phyloP scores from a whole-genome alignment of 2,329 filamentous ascomycete species.

The Davidsoniella eucalypti region DNA sequence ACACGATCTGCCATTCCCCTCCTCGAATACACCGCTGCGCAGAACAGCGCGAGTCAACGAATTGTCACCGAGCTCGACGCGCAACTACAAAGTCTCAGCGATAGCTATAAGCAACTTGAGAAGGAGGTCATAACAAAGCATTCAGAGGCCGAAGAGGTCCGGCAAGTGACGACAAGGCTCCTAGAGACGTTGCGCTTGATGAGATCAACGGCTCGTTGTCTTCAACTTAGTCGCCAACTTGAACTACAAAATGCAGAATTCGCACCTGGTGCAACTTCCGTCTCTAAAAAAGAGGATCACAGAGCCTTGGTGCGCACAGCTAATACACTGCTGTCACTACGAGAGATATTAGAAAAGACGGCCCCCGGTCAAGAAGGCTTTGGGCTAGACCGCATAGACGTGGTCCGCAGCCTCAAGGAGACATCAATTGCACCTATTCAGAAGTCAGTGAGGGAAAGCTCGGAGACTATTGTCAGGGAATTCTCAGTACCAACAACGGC shows the following conservation, averaged over 20 bases:
- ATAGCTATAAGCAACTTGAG: slow-evolving; percentile 73
- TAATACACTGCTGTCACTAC: slow-evolving; percentile 59
- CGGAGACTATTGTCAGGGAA: slow-evolving; percentile 66
- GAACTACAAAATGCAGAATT: slow-evolving; percentile 72
- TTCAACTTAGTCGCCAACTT: slow-evolving; percentile 70
- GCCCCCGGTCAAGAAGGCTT: slow-evolving; percentile 57
- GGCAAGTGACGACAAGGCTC: slow-evolving; percentile 58
- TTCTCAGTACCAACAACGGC: slow-evolving; percentile 50
- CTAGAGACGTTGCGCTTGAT: slow-evolving; percentile 67
- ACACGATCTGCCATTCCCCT: slow-evolving; percentile 71
- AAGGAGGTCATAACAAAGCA: slow-evolving; percentile 76
- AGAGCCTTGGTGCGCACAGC: slow-evolving; percentile 67
- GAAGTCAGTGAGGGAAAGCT: slow-evolving; percentile 50
- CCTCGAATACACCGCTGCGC: slow-evolving; percentile 57
- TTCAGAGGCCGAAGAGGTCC: slow-evolving; percentile 70
- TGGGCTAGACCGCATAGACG: slow-evolving; percentile 57
- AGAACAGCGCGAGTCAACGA: slow-evolving; percentile 53
- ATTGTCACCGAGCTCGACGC: slow-evolving; percentile 63
- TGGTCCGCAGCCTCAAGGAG: slow-evolving; percentile 53
- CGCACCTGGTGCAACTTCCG: slow-evolving; percentile 23
- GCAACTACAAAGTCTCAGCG: slow-evolving; percentile 64
- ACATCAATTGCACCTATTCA: slow-evolving; percentile 57
- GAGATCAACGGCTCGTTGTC: slow-evolving; percentile 57
- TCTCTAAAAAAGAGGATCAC: slow-evolving; percentile 48
- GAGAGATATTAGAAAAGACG: slow-evolving; percentile 54